A percentile compares a stretch with the other conserved stretches of the same genome.
Evolutionary conservation across 768 basidiomycete species (phyloP).

Genomic region (Psilocybe sp.): DNA sequence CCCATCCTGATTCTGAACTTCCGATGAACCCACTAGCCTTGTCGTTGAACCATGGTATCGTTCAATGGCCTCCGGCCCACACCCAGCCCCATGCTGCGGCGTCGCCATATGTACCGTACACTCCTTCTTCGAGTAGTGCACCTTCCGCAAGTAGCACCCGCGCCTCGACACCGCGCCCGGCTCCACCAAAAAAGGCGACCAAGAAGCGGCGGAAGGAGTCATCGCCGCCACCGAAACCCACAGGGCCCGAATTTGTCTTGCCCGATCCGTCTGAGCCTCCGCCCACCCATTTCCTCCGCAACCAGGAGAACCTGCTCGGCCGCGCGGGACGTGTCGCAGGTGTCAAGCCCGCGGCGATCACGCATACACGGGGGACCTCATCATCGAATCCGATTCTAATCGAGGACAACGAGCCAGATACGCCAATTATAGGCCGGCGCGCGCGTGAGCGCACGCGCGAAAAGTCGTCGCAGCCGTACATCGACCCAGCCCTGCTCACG

Average conservation of each 20-base stretch:
- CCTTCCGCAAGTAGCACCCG: no score
- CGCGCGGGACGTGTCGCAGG: slow-evolving; percentile 68
- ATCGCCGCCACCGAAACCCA: slow-evolving; percentile 40
- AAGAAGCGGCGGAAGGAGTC: slow-evolving; percentile 25
- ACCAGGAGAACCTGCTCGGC: slow-evolving; percentile 69
- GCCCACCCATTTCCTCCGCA: slow-evolving; percentile 71
- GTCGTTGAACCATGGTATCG: slow-evolving; percentile 42
- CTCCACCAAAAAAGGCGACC: slow-evolving; percentile 28
- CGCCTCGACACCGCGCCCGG: no score
- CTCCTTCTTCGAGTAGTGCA: neutral
- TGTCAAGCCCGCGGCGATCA: slow-evolving; percentile 55
- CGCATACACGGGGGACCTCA: slow-evolving; percentile 48
- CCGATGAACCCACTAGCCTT: slow-evolving; percentile 77
- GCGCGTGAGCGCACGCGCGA: slow-evolving; percentile 3
- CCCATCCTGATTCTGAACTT: slow-evolving; percentile 86
- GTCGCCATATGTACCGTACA: neutral
- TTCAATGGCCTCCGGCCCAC: slow-evolving; percentile 39
- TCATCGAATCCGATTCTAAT: slow-evolving; percentile 68
- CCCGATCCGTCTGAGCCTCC: slow-evolving; percentile 60
- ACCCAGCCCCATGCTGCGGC: neutral
- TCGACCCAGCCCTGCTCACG: slow-evolving; percentile 43
- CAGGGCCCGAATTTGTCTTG: slow-evolving; percentile 55
- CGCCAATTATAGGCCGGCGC: slow-evolving; percentile 24
- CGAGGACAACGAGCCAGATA: slow-evolving; percentile 59
- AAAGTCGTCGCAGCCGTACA: slow-evolving; percentile 15